phyloP scores from a whole-genome alignment of 2,329 filamentous ascomycete genomes.

The Colletotrichum sublineola region DNA sequence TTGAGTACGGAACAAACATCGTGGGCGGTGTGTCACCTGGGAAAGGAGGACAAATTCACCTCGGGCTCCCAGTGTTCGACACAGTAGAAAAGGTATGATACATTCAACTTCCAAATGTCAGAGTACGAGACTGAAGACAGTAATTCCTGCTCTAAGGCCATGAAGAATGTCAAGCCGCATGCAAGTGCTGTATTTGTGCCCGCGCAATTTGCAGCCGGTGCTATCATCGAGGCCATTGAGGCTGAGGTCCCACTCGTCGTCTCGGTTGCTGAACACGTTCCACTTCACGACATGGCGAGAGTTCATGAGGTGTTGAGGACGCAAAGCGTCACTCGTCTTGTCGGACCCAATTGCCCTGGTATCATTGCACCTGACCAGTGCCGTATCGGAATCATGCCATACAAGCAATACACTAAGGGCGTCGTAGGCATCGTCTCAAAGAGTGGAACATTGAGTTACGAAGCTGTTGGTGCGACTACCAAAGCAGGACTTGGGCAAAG shows the following conservation, averaged over 20 bases:
- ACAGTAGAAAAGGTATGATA: constrained; percentile 50
- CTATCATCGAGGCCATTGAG: constrained; percentile 81
- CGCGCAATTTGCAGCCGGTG: constrained; percentile 73
- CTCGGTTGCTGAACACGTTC: constrained; percentile 84
- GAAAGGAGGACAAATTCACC: constrained; percentile 51
- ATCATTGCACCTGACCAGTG: constrained; percentile 83
- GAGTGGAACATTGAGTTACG: constrained; percentile 84
- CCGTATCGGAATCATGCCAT: constrained; percentile 58
- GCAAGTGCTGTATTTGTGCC: constrained; percentile 82
- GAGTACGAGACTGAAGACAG: background rate
- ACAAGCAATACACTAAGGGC: constrained; percentile 63
- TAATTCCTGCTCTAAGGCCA: constrained; percentile 47
- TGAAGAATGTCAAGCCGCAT: constrained; percentile 65
- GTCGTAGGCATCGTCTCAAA: constrained; percentile 83
- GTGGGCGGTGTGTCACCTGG: constrained; percentile 56
- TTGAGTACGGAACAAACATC: constrained; percentile 55
- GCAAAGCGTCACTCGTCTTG: constrained; percentile 78
- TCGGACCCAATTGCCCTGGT: constrained; percentile 85
- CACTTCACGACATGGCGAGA: constrained; percentile 81
- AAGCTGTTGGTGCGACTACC: constrained; percentile 81
- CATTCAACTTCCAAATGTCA: background rate
- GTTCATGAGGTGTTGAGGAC: constrained; percentile 77
- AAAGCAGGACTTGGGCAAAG: constrained; percentile 82
- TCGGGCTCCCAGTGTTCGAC: constrained; percentile 53
- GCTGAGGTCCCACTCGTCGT: constrained; percentile 84